Evolutionary conservation across 2,329 filamentous ascomycete species (phyloP), one percentile per base, ranked within the genome.

Genomic region (Cercospora sp.): DNA sequence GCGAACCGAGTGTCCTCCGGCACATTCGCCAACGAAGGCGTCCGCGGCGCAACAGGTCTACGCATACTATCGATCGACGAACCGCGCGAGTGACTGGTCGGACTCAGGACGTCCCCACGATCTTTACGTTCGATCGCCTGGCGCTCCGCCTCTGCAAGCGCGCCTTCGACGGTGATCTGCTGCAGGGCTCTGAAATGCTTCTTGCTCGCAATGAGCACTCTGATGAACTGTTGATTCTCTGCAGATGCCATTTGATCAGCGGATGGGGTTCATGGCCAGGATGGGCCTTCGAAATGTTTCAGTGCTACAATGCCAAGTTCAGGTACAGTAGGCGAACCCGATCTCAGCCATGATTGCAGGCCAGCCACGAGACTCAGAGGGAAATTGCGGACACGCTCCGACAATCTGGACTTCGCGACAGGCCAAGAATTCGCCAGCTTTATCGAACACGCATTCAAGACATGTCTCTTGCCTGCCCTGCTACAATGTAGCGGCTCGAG

Each of bases 101-200:
- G 70, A 18, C 81, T 83, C 16, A 66, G 58, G 5, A 62, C 21
- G 51, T 70, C 72, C 37, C 72, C 72, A 30, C 72, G 71, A 40
- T 78, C 77, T 88, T 82, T 97, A 89, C 77, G 87, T 67, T 86
- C 85, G 70, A 91, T 88, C 69, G 89, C 90, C 70, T 91, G 88
- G 65, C 91, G 89, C 78, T 97, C 92, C 30, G 98, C 91, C 78
- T 98, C 94, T 78, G 94, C 91, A 76, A 95, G 91, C 0, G 92
- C 95, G 74, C 91, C 95, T 77, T 98, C 94, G 0, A 98, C 84
- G 0, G 94, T 98, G 75, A 98, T 97, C 13, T 90, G 88, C 28
- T 94, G 88, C 45, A 98, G 82, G 1, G 91, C 91, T 78, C 97
- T 92, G 70, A 98, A 95, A 32, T 90, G 88, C 79, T 91, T 94